Evolutionary conservation across 192 early-diverging fungal species (phyloP), one percentile per base, ranked within the genome.

Genomic region (Linderina pennispora): DNA sequence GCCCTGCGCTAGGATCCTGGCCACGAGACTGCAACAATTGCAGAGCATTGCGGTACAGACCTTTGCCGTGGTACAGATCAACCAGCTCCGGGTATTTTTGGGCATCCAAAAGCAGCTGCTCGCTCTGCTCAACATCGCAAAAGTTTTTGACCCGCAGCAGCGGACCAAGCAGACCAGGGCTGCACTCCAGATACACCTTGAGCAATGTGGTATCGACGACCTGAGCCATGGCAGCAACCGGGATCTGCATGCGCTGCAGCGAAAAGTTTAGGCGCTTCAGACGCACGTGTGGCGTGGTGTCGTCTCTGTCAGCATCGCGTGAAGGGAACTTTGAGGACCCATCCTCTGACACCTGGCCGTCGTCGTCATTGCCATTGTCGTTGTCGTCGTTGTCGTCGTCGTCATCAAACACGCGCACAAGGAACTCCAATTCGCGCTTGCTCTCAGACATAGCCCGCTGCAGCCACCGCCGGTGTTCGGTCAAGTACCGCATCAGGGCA

Each of bases 11-110:
- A 15, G 67, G 43, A 33, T 79, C 31, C 45, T 53, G 46, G 23
- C 71, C 65, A 43, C 65, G 83, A 46, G 63, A 67, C 42, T 79
- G 75, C 20, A 97, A 71, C 20, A 92, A 77, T 52, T 90, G 88
- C 25, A 98, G 70, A 3, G 96, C 92, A 50, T 92, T 91, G 20
- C 80, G 79, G 65, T 94, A 92, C 21, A 88, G 79, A 8, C 86
- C 87, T 55, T 93, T 94, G 47, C 86, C 85, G 34, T 88, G 77
- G 62, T 97, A 99, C 38, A 99, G 75, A 48, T 95, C 94, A n/a
- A 96, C 85, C 11, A 99, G 63, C 65, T 95, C 94, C 23, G 68
- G 58, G 49, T 84, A 84, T 70, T 90, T 91, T 75, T 82, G 78
- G 46, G 79, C 75, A 23, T 86, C 78, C 23, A 85, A 61, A 52